Conservation (phyloP, 192 early-diverging fungal species). For the Anaeromyces robustus region DNA sequence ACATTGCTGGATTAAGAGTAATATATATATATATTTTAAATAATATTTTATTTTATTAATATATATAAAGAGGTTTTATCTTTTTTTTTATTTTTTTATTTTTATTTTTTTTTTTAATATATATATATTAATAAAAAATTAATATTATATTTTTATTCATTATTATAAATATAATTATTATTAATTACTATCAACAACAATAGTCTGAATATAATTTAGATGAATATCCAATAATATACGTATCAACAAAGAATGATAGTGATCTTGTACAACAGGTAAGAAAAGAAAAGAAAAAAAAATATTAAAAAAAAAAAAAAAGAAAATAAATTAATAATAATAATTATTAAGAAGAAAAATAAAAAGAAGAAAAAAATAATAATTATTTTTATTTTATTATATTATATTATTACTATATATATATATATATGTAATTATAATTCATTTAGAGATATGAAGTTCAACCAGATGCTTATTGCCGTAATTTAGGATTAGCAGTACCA, state of each 20-base stretch:
- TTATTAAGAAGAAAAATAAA: no score
- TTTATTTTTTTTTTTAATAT: background rate
- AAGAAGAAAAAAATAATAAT: background rate
- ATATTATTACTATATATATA: background rate
- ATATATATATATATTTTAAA: background rate
- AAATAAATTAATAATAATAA: no score
- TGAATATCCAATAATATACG: slow-evolving; percentile 72
- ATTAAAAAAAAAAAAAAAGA: no score
- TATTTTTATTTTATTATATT: slow-evolving; percentile 6
- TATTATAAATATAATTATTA: background rate
- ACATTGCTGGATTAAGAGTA: slow-evolving; percentile 69
- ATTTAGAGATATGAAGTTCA: slow-evolving; percentile 59
- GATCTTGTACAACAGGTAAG: slow-evolving; percentile 66
- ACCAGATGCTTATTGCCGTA: slow-evolving; percentile 87
- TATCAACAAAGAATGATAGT: slow-evolving; percentile 87
- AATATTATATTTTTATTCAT: background rate
- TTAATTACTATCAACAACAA: background rate
- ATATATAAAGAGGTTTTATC: background rate
- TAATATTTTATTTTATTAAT: background rate
- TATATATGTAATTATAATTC: background rate
- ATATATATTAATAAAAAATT: no score
- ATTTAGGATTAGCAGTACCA: slow-evolving; percentile 70
- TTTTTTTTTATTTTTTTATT: slow-evolving; percentile 2
- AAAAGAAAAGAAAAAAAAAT: no score
- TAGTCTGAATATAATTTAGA: slow-evolving; percentile 72